Base-by-base conservation (phyloP, 805 yeast genomes). In the Myxozyma sirexii region DNA sequence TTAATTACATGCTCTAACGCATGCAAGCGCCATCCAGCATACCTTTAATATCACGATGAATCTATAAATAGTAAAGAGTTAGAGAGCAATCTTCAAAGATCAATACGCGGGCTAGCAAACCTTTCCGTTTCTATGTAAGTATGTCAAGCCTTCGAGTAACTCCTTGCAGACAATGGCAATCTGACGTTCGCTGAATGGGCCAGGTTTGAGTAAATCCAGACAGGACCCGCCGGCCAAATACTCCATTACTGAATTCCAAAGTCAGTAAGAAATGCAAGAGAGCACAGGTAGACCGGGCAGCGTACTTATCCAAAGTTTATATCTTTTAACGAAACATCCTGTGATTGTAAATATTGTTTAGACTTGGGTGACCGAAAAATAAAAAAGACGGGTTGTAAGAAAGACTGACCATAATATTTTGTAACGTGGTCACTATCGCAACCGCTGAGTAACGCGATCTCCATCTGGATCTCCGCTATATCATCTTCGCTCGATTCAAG, bases 41-140 rank as follows among this genome's bases (percentile, higher is more conserved):
- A 54, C 65, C 68, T 71, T 92, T 93, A 54, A 93, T 88, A 72
- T 93, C 98, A 61, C 98, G 76, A 71, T 93, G 99, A 44, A 93
- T 92, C 68, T 88, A 24, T 13, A 75, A 31, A 13, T 21, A 29
- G 27, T 19, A 15, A 48, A 23, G 17, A 33, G 48, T 54, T 33
- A 48, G 43, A 10, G 13, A 17, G 21, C 15, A 8, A n/a, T 17
- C 26, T 1, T 17, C 6, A 27, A 44, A n/a, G n/a, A n/a, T n/a
- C n/a, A n/a, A n/a, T n/a, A n/a, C n/a, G n/a, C n/a, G n/a, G n/a
- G n/a, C n/a, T n/a, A 19, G 19, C 56, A 10, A 31, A 63, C 65
- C 50, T 76, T 86, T 8, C 90, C 90, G 61, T 80, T 84, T 3
- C 74, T 72, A 68, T 87, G 97, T 70, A 88, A 73, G 71, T 88